Percentiles rank a stretch among this genome's conserved stretches.
Conservation (phyloP, 257 asterid species). For the Primulina huaijiensis region DNA sequence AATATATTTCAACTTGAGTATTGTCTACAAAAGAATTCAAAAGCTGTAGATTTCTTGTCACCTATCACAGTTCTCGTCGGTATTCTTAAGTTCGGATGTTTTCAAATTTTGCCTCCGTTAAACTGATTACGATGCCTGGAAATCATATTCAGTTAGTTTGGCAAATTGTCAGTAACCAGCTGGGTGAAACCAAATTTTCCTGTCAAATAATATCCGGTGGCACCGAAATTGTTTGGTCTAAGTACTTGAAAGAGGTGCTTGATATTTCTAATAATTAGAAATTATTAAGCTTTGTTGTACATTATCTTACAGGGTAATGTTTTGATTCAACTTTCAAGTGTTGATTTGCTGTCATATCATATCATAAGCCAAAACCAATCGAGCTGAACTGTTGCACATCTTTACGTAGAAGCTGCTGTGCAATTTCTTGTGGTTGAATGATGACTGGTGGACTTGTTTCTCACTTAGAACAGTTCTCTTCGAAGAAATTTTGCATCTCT, state of each 20-base stretch:
- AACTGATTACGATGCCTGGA: background rate
- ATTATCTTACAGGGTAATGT: background rate
- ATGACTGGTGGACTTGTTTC: conserved; percentile 7
- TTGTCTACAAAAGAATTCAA: no score
- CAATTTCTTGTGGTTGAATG: background rate
- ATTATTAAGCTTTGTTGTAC: background rate
- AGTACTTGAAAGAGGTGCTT: background rate
- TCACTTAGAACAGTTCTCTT: conserved; percentile 1
- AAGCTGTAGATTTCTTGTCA: background rate
- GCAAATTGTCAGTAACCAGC: background rate
- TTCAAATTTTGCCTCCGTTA: background rate
- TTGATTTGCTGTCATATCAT: no score
- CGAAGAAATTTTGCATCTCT: background rate
- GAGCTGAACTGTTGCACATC: background rate
- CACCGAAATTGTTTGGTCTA: background rate
- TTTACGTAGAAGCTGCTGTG: background rate
- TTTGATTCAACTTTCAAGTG: background rate
- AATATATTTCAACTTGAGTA: background rate
- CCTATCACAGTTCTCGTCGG: no score
- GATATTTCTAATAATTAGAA: background rate
- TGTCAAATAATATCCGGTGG: background rate
- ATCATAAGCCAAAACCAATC: background rate
- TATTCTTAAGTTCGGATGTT: background rate
- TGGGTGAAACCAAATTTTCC: background rate
- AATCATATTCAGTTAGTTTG: no score